Conservation (phyloP, 768 basidiomycete genomes). For the Clavaria fumosa region DNA sequence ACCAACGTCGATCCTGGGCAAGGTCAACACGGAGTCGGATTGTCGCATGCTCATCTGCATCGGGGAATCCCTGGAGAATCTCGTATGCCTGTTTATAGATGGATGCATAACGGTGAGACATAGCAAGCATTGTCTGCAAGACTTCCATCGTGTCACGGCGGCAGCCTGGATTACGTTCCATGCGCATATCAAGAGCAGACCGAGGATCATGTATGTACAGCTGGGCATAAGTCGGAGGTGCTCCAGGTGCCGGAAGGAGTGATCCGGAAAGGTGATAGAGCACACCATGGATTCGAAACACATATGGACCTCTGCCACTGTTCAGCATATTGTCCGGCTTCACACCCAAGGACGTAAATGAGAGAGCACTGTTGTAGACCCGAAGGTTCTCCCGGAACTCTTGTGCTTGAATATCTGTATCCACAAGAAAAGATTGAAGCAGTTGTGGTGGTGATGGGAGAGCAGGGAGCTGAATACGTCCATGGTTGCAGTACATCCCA, state of each 20-base stretch:
- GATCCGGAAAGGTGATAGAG: constrained; percentile 19
- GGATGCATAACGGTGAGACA: constrained; percentile 15
- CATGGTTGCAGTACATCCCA: constrained; percentile 3
- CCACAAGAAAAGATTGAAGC: constrained; percentile 7
- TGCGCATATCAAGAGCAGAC: constrained; percentile 17
- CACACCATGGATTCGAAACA: constrained; percentile 18
- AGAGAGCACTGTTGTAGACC: constrained; percentile 24
- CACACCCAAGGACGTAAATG: constrained; percentile 26
- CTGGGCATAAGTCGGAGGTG: no score
- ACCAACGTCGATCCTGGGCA: constrained; percentile 17
- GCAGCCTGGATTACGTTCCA: constrained; percentile 15
- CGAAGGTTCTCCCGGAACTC: constrained; percentile 21
- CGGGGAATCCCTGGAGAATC: constrained; percentile 14
- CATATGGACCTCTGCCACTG: constrained; percentile 13
- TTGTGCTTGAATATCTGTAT: constrained; percentile 1
- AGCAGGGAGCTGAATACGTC: constrained; percentile 13
- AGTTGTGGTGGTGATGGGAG: constrained; percentile 12
- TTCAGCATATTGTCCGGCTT: constrained; percentile 15
- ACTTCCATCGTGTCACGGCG: constrained; percentile 10
- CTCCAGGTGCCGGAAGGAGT: no score
- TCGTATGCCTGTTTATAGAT: constrained; percentile 21
- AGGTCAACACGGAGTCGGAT: constrained; percentile 8
- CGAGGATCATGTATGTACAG: constrained; percentile 25
- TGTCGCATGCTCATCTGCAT: constrained; percentile 9
- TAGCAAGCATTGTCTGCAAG: constrained; percentile 15